Percentiles rank a stretch among this genome's conserved stretches.
Evolutionary conservation across 2,329 filamentous ascomycete species (phyloP).

Genomic region (Penicillium expansum): DNA sequence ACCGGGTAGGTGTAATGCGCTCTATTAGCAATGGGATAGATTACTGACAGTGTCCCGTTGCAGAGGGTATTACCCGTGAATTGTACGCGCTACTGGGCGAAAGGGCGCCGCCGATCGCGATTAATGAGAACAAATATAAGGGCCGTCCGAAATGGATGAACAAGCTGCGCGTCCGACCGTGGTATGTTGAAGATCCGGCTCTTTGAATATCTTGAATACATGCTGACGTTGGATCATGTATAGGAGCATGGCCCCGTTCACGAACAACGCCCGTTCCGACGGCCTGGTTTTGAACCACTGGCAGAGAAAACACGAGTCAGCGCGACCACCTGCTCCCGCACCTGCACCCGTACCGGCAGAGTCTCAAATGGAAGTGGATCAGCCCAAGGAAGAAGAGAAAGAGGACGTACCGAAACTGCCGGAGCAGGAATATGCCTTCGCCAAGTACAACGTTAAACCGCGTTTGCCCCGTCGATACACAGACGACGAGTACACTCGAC

Average conservation of each 20-base stretch:
- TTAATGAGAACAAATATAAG: constrained; percentile 54
- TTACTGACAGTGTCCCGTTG: constrained; percentile 1
- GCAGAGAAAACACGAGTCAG: constrained; percentile 61
- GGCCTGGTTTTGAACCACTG: constrained; percentile 74
- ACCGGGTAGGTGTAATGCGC: constrained; percentile 47
- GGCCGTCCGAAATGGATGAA: constrained; percentile 48
- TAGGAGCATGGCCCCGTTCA: constrained; percentile 71
- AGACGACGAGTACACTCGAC: constrained; percentile 78
- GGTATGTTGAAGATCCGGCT: constrained; percentile 49
- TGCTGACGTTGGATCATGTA: constrained; percentile 30
- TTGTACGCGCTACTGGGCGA: constrained; percentile 52
- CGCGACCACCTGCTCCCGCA: constrained; percentile 25
- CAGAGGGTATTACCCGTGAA: constrained; percentile 52
- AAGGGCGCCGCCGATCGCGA: constrained; percentile 51
- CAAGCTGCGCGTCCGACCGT: constrained; percentile 44
- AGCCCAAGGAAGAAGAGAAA: constrained; percentile 39
- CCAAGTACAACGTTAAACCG: constrained; percentile 83
- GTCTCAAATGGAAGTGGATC: constrained; percentile 37
- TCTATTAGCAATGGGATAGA: neutral
- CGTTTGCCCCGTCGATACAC: constrained; percentile 72
- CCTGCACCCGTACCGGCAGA: constrained; percentile 32
- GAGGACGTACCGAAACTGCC: constrained; percentile 30
- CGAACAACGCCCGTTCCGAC: constrained; percentile 73
- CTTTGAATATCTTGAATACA: constrained; percentile 53
- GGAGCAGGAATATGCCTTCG: constrained; percentile 60